Conservation (phyloP, 495 filamentous ascomycete genomes). For the Aspergillus bertholletiae region DNA sequence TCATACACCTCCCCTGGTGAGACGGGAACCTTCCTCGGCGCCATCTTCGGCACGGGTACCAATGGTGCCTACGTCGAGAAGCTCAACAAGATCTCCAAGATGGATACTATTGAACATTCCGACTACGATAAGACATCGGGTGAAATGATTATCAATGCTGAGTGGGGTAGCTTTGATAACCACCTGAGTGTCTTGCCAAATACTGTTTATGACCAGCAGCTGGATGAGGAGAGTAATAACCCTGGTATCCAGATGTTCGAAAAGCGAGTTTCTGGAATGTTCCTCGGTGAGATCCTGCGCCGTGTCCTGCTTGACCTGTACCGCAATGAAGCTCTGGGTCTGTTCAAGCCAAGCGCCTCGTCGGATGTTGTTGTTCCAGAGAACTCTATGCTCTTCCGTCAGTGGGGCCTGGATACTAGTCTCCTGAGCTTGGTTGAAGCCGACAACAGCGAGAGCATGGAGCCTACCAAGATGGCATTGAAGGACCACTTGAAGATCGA, state of each 20-base stretch:
- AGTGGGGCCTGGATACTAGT: slow-evolving; percentile 88
- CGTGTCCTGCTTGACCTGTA: slow-evolving; percentile 66
- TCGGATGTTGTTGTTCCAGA: slow-evolving; percentile 65
- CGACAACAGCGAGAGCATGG: slow-evolving; percentile 62
- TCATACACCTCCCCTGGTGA: slow-evolving; percentile 92
- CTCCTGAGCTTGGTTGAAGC: slow-evolving; percentile 78
- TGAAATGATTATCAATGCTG: slow-evolving; percentile 96
- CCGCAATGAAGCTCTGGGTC: slow-evolving; percentile 52
- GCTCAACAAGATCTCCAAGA: slow-evolving; percentile 46
- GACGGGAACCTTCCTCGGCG: slow-evolving; percentile 80
- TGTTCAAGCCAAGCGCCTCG: slow-evolving; percentile 70
- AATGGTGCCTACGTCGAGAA: slow-evolving; percentile 85
- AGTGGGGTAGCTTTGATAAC: slow-evolving; percentile 99
- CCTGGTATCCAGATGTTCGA: slow-evolving; percentile 98
- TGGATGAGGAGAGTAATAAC: slow-evolving; percentile 81
- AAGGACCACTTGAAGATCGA: slow-evolving; percentile 69
- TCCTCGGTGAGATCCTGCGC: slow-evolving; percentile 90
- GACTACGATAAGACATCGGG: slow-evolving; percentile 80
- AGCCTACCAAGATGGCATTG: slow-evolving; percentile 68
- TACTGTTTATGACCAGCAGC: slow-evolving; percentile 74
- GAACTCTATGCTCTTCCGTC: slow-evolving; percentile 63
- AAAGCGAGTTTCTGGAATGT: slow-evolving; percentile 98
- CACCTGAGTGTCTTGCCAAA: slow-evolving; percentile 78
- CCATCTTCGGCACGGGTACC: slow-evolving; percentile 89
- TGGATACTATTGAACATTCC: slow-evolving; percentile 39